Percentiles rank a stretch among this genome's conserved stretches.
Conservation (phyloP, 1,284 basidiomycete species). For the Trichosporon inkin region DNA sequence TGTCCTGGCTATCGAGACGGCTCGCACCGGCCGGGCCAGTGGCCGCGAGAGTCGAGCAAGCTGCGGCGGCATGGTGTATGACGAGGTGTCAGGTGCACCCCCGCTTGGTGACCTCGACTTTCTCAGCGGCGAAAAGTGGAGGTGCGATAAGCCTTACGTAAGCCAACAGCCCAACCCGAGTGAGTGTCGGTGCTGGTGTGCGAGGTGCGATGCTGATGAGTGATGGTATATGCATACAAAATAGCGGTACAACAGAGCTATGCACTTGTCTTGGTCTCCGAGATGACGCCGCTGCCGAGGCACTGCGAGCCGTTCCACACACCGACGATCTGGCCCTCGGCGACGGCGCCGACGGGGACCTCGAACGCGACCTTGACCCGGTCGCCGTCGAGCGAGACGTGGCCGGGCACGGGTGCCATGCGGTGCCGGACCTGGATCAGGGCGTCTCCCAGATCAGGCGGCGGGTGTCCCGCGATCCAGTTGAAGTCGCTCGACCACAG, state of each 20-base stretch:
- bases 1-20: background rate
- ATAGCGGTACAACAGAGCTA: conserved; percentile 7
- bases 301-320: conserved; percentile 73
- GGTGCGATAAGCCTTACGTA: background rate
- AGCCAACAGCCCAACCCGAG: background rate
- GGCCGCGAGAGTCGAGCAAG: conserved; percentile 1
- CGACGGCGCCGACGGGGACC: conserved; percentile 64
- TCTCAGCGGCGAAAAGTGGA: conserved; percentile 7
- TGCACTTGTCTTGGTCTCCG: conserved; percentile 28
- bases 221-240: conserved; percentile 4
- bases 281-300: conserved; percentile 74
- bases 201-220: background rate
- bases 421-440: conserved; percentile 68
- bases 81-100: too few species aligned
- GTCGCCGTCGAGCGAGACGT: conserved; percentile 29
- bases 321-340: conserved; percentile 72
- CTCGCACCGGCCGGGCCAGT: background rate
- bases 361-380: conserved; percentile 52
- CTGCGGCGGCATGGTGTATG: conserved; percentile 9
- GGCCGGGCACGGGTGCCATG: conserved; percentile 55
- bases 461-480: conserved; percentile 67
- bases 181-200: too few species aligned
- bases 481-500: conserved; percentile 58
- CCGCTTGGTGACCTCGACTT: too few species aligned
- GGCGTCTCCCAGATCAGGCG: conserved; percentile 53